Evolutionary conservation across 1,139 yeast species (phyloP), one percentile per base, ranked within the genome.

Genomic region (Diutina neorugosa): DNA sequence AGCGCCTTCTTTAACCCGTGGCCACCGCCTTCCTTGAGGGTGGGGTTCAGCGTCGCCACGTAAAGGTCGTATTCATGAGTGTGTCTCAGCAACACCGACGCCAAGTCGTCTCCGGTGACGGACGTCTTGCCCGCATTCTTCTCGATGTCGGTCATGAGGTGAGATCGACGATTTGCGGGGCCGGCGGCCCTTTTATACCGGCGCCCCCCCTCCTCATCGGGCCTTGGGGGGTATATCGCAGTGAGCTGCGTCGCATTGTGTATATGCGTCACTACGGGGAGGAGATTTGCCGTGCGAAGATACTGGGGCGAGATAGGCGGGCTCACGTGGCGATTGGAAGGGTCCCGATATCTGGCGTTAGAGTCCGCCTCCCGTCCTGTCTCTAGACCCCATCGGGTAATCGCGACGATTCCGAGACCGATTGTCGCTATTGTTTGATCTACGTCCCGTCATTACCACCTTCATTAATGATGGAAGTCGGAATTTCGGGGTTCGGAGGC

Each of bases 1-100:
- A 86, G 69, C 27, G 76, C 79, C 63, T 82, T 77, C 60, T 81
- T 80, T 60, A 86, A 71, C 57, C 77, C 68, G 12, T 31, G 37
- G 3, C 37, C 2, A 57, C 74, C 78, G n/a, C 82, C 85, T 6
- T 75, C 75, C 41, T 69, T 68, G 20, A 67, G 61, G 18, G 68
- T 62, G 2, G 81, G 81, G 56, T 66, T 68, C 16, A 80, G 75
- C 62, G 69, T 68, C 34, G 77, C 67, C 51, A 77, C 76, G 50
- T 72, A 70, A 51, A 77, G 65, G 59, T 76, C 73, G 63, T 77
- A 77, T 53, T 77, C 80, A 43, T 71, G 75, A 5, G 81, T 75
- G 59, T 77, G 81, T 53, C 76, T 67, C 48, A 74, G 69, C 54
- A 70, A 62, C 51, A 68, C 61, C 5, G 50, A 46, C 27, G 50